Evolutionary conservation across 2,329 filamentous ascomycete genomes (phyloP), one percentile per base, ranked within the genome.

Genomic region (Lachnellula arida): DNA sequence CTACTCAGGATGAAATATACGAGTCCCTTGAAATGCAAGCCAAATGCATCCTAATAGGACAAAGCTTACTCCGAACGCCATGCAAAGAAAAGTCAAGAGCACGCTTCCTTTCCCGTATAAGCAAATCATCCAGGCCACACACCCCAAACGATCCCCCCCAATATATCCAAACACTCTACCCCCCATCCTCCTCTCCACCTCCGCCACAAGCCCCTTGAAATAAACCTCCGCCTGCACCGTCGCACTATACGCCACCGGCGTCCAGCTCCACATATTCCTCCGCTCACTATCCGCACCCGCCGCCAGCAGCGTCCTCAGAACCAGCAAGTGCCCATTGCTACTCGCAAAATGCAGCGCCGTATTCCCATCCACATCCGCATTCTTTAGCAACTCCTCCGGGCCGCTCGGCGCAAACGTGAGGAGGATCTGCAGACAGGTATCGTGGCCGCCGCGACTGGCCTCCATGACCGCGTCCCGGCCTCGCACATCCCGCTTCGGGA

Each of bases 281-380:
- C 82, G 82, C 53, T 87, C 78, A 0, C 88, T 82, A 63, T 91
- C 86, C 0, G 91, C 89, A 11, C 91, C 91, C 0, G 88, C 89
- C 3, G 87, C 85, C 12, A 96, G 78, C 52, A 96, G 76, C 37
- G 91, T 87, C 44, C 91, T 79, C 53, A 95, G 74, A 0, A 89
- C 87, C 53, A 91, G 83, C 46, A 95, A 72, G 63, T 93, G 88
- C 1, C 91, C 91, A 65, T 89, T 89, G 46, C 87, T 87, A 66
- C 85, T 90, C 12, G 91, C 91, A 73, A 94, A 91, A 73, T 96
- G 91, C 44, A 96, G 76, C 0, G 90, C 88, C 2, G 90, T 95
- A 69, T 95, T 94, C n/a, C 91, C 91, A 56, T 87, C 81, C 1
- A 78, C 66, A 67, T 96, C 91, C 4, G 78, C 76, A 32, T 78